Conservation (phyloP, 352 stramenopile genomes). For the Globisporangium heterothallicum region DNA sequence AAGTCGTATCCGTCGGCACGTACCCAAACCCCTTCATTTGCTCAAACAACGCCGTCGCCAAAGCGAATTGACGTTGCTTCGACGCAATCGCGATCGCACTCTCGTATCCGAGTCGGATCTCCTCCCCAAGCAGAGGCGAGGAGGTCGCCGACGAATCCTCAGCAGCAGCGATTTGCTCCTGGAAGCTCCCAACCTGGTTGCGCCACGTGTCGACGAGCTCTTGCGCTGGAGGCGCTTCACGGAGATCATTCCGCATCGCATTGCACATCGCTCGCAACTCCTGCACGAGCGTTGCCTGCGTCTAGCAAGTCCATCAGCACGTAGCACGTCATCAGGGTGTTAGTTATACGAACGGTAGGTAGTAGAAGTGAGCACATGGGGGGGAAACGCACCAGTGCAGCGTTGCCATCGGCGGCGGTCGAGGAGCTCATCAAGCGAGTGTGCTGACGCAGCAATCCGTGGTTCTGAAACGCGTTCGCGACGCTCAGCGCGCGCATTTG, state of each 20-base stretch:
- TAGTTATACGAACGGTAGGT: too few relatives aligned
- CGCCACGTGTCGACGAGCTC: constrained; percentile 34
- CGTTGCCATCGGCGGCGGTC: neutral
- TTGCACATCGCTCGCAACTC: constrained; percentile 52
- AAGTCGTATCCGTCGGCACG: constrained; percentile 27
- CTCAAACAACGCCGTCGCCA: constrained; percentile 30
- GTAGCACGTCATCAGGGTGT: neutral
- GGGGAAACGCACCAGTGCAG: too few relatives aligned
- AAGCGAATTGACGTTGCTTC: constrained; percentile 63
- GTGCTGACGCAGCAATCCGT: neutral
- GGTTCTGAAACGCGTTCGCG: neutral
- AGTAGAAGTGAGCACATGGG: too few relatives aligned
- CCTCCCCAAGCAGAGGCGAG: constrained; percentile 14
- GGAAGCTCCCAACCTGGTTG: constrained; percentile 24
- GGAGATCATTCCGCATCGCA: constrained; percentile 41
- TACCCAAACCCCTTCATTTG: constrained; percentile 46
- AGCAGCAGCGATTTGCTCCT: constrained; percentile 5
- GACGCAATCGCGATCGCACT: constrained; percentile 59
- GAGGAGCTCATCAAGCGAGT: constrained; percentile 10
- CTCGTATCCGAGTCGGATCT: constrained; percentile 50
- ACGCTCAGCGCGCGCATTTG: neutral
- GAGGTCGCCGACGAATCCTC: neutral
- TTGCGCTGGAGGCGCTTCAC: constrained; percentile 16
- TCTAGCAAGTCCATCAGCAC: constrained; percentile 1
- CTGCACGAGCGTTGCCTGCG: constrained; percentile 22